These are phyloP conservation scores for Trametes villosa DNA, from an alignment of 768 basidiomycete species.

Conservation along the genomic window DNA sequence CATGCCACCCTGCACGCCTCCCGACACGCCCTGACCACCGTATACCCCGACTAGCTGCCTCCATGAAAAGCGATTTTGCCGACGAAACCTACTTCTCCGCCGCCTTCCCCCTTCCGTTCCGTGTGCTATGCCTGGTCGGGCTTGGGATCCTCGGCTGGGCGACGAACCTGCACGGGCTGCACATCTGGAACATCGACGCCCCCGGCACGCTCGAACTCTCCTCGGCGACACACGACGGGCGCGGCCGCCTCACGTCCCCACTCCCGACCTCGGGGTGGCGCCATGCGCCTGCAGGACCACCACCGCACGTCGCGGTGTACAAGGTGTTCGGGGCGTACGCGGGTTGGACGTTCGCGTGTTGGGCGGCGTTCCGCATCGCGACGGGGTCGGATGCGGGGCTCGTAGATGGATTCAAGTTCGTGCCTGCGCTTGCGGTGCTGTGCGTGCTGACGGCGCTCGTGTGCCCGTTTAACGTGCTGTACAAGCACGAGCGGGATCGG, in stretches of 20 bases:
- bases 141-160: conserved; percentile 91
- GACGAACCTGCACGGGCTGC: conserved; percentile 86
- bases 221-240: conserved; percentile 5
- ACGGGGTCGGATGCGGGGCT: conserved; percentile 59
- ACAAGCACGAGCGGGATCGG: conserved; percentile 73
- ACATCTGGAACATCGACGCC: conserved; percentile 74
- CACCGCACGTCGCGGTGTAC: conserved; percentile 67
- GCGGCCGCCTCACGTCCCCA: conserved; percentile 27
- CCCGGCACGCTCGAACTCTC: conserved; percentile 68
- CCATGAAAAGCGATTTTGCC: conserved; percentile 38
- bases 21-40: conserved; percentile 6
- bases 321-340: conserved; percentile 65
- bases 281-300: conserved; percentile 42
- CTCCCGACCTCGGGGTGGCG: conserved; percentile 39
- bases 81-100: conserved; percentile 54
- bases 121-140: conserved; percentile 80
- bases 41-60: neutral
- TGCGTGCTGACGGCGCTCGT: conserved; percentile 59
- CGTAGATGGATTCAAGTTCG: conserved; percentile 77
- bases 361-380: conserved; percentile 66
- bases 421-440: conserved; percentile 72
- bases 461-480: conserved; percentile 68
- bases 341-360: conserved; percentile 63
- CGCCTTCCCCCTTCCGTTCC: conserved; percentile 88
- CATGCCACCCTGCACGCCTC: conserved; percentile 5